These are phyloP conservation scores for Conticribra guillardii DNA, from an alignment of 108 stramenopile species.

Conservation along the genomic window DNA sequence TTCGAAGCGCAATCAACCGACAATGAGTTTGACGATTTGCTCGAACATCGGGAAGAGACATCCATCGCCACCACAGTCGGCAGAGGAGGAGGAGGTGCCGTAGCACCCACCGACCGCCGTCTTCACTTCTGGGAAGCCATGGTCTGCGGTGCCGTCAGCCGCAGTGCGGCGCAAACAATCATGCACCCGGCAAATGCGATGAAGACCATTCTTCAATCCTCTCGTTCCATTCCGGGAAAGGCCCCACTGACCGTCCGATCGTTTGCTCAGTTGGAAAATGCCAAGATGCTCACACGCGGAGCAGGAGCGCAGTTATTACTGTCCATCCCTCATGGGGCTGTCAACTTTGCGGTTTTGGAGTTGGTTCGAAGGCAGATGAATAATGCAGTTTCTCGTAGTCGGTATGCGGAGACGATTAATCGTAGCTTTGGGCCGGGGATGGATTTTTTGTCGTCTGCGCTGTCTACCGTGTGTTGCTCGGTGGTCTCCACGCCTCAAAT, in stretches of 20 bases:
- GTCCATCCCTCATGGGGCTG: slow-evolving; percentile 94
- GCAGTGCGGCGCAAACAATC: slow-evolving; percentile 87
- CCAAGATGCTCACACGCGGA: slow-evolving; percentile 80
- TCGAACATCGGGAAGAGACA: not conserved
- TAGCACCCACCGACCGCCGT: slow-evolving; percentile 33
- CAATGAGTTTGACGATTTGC: not conserved
- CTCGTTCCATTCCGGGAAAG: slow-evolving; percentile 42
- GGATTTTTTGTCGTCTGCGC: slow-evolving; percentile 92
- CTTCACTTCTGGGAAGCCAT: slow-evolving; percentile 86
- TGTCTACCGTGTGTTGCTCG: slow-evolving; percentile 92
- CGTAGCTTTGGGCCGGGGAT: slow-evolving; percentile 77
- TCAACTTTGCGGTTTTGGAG: slow-evolving; percentile 96
- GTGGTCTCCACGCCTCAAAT: slow-evolving; percentile 94
- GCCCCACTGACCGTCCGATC: slow-evolving; percentile 49
- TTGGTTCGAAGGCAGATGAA: slow-evolving; percentile 74
- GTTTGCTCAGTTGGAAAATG: slow-evolving; percentile 59
- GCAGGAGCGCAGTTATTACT: slow-evolving; percentile 96
- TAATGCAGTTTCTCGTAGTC: slow-evolving; percentile 44
- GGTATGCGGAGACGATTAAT: slow-evolving; percentile 47
- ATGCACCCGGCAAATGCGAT: slow-evolving; percentile 91
- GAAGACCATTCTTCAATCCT: slow-evolving; percentile 95
- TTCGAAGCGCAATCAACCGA: not conserved
- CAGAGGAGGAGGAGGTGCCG: slow-evolving; percentile 36
- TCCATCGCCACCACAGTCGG: slow-evolving; percentile 7
- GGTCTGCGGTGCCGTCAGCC: slow-evolving; percentile 87